These are phyloP conservation scores for Camptophora hylomeconis DNA, from an alignment of 2,329 filamentous ascomycete genomes.

Conservation along the genomic window DNA sequence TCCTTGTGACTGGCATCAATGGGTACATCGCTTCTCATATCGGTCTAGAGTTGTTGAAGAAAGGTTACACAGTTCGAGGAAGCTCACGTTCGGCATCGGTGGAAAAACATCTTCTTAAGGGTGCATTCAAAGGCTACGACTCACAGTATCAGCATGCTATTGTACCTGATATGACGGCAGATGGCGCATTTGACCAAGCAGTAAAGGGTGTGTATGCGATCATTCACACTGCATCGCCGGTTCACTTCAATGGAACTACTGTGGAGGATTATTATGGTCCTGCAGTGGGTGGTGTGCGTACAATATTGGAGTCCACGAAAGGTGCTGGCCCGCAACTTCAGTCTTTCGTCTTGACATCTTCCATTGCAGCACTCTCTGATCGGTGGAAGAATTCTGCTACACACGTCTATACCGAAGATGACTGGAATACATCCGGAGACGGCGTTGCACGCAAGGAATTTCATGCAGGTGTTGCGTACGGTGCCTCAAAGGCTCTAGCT, in stretches of 20 bases:
- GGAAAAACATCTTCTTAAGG: constrained; percentile 11
- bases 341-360: constrained; percentile 16
- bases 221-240: constrained; percentile 15
- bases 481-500: constrained; percentile 15
- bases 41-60: constrained; percentile 24
- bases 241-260: constrained; percentile 13
- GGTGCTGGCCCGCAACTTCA: constrained; percentile 11
- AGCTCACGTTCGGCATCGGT: constrained; percentile 22
- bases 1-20: constrained; percentile 28
- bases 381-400: constrained; percentile 8
- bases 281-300: constrained; percentile 14
- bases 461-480: constrained; percentile 13
- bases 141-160: constrained; percentile 12
- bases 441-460: constrained; percentile 16
- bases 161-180: constrained; percentile 24
- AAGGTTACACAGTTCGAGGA: constrained; percentile 28
- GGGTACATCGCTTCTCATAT: constrained; percentile 28
- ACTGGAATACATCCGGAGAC: constrained; percentile 27
- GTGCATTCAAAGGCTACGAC: constrained; percentile 23
- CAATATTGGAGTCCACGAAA: constrained; percentile 12
- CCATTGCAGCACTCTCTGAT: constrained; percentile 16
- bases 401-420: constrained; percentile 21
- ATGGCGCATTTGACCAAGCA: constrained; percentile 25
- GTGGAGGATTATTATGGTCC: constrained; percentile 16
- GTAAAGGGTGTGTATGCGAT: constrained; percentile 20